A percentile compares a stretch with the other conserved stretches of the same genome.
Conservation (phyloP, 345 rosid genomes). For the Rhizophora apiculata region DNA sequence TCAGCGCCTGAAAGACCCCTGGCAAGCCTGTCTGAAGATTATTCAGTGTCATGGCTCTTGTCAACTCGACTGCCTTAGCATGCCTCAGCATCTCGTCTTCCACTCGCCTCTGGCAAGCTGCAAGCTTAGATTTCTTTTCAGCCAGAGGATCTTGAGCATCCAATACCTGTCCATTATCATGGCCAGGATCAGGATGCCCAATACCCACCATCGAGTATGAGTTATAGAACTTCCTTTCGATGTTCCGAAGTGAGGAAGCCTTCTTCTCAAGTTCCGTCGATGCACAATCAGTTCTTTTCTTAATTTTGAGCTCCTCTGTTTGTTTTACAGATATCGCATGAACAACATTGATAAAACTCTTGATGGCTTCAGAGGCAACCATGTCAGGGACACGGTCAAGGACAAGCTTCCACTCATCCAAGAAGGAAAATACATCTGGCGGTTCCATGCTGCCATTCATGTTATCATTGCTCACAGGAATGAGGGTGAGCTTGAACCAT, state of each 20-base stretch:
- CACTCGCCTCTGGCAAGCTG: conserved; percentile 78
- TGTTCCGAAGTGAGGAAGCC: conserved; percentile 76
- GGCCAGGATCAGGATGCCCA: conserved; percentile 67
- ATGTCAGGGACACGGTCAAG: conserved; percentile 92
- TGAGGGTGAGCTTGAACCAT: conserved; percentile 89
- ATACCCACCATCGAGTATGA: conserved; percentile 89
- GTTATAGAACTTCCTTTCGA: conserved; percentile 90
- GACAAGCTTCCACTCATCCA: conserved; percentile 94
- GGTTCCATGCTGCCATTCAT: conserved; percentile 33
- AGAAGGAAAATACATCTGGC: conserved; percentile 59
- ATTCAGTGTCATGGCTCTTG: conserved; percentile 85
- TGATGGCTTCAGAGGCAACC: conserved; percentile 96
- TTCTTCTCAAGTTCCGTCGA: conserved; percentile 91
- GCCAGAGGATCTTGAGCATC: conserved; percentile 89
- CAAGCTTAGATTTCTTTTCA: conserved; percentile 81
- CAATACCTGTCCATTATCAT: conserved; percentile 57
- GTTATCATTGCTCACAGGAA: conserved; percentile 63
- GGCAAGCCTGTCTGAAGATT: conserved; percentile 90
- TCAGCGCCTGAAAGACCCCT: conserved; percentile 83
- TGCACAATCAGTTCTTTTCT: conserved; percentile 67
- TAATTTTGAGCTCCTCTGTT: conserved; percentile 72
- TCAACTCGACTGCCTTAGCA: conserved; percentile 84
- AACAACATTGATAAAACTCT: conserved; percentile 82
- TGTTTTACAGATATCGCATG: conserved; percentile 76
- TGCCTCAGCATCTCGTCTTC: conserved; percentile 92